A percentile compares a stretch with the other conserved stretches of the same genome.
phyloP scores from a whole-genome alignment of 108 stramenopile genomes.

The Parmales sp. region DNA sequence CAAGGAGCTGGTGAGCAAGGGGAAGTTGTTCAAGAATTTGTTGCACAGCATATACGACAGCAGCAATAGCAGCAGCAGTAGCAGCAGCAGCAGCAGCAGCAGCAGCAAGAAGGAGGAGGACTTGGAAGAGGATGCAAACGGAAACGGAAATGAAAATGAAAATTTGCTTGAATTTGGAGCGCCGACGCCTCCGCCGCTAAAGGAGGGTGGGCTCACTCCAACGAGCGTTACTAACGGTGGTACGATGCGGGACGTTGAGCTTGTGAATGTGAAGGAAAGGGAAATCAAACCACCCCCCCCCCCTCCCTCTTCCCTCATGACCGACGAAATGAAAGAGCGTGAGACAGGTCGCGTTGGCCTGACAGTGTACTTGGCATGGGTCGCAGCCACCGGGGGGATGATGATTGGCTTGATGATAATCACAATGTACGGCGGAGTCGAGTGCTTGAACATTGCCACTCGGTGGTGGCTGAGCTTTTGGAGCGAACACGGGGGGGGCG shows the following conservation, averaged over 20 bases:
- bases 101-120: constrained; percentile 3
- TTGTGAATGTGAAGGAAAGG: not conserved
- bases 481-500: constrained; percentile 22
- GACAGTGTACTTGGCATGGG: constrained; percentile 63
- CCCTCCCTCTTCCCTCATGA: too few species aligned
- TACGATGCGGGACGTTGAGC: not conserved
- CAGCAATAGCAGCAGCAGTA: not conserved
- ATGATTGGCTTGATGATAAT: constrained; percentile 39
- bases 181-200: too few species aligned
- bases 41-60: constrained; percentile 7
- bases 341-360: constrained; percentile 39
- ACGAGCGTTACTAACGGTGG: constrained; percentile 6
- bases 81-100: not conserved
- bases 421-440: constrained; percentile 35
- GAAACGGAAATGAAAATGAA: not conserved
- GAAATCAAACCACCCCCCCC: too few species aligned
- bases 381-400: constrained; percentile 63
- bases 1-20: constrained; percentile 39
- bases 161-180: too few species aligned
- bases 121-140: not conserved
- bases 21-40: constrained; percentile 6
- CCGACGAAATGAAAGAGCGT: constrained; percentile 3
- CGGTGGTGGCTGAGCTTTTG: constrained; percentile 69
- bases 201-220: not conserved
- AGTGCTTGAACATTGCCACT: constrained; percentile 37